phyloP scores from a whole-genome alignment of 805 yeast genomes.

The Hagleromyces aurorensis region DNA sequence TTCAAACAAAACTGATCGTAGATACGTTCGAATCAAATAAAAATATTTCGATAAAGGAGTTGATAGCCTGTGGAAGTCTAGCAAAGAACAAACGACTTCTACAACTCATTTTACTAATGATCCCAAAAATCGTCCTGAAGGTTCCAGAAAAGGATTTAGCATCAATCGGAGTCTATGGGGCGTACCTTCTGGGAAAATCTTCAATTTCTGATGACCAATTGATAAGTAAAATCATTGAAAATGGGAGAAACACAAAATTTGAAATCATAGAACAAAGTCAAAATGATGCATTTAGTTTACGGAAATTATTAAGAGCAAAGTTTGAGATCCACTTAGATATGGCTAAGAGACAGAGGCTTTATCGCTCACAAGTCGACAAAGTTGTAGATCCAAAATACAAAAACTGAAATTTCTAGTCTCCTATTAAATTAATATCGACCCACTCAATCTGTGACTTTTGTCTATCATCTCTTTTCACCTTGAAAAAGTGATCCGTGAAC shows the following conservation, averaged over 20 bases:
- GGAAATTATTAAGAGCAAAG: conserved; percentile 16
- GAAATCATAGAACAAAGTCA: background rate
- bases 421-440: conserved; percentile 38
- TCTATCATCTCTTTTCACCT: conserved; percentile 70
- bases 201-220: conserved; percentile 5
- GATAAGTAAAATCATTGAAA: conserved; percentile 1
- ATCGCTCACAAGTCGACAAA: conserved; percentile 21
- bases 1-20: conserved; percentile 41
- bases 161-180: conserved; percentile 20
- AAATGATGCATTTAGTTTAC: conserved; percentile 4
- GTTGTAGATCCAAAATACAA: background rate
- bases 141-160: conserved; percentile 10
- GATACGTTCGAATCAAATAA: conserved; percentile 17
- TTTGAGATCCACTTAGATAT: conserved; percentile 27
- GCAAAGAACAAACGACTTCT: conserved; percentile 39
- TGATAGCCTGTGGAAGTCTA: conserved; percentile 48
- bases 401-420: conserved; percentile 12
- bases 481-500: conserved; percentile 81
- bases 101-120: conserved; percentile 25
- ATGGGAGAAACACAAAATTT: conserved; percentile 1
- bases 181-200: conserved; percentile 17
- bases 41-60: conserved; percentile 20
- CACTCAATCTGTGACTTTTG: conserved; percentile 72
- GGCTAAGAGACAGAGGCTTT: conserved; percentile 31
- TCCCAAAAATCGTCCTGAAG: conserved; percentile 6